Conservation (phyloP, 2,329 filamentous ascomycete genomes). For the Trichoderma sp. region DNA sequence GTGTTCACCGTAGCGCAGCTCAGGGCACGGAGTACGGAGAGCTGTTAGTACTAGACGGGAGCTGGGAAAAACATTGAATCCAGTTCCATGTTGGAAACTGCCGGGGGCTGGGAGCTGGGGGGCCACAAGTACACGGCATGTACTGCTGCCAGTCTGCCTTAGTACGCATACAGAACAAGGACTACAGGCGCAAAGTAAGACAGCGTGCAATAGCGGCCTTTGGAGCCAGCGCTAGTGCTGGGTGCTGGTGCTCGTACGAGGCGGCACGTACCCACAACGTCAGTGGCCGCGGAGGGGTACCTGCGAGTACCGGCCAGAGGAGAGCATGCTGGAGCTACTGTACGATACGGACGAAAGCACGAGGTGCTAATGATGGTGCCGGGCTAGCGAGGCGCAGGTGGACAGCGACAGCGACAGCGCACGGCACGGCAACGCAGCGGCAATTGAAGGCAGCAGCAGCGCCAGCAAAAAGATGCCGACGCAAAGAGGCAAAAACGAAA, state of each 20-base stretch:
- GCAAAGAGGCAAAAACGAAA: not conserved
- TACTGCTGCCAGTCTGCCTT: not conserved
- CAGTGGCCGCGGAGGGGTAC: not conserved
- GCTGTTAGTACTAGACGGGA: conserved; percentile 6
- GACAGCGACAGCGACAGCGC: not conserved
- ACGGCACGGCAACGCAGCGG: not conserved
- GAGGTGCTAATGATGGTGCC: not conserved
- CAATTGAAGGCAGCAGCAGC: not conserved
- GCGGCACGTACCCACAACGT: not conserved
- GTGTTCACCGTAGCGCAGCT: conserved; percentile 25
- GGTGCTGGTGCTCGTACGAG: not conserved
- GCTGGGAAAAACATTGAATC: conserved; percentile 6
- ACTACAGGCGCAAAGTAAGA: not conserved
- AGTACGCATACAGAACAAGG: not conserved
- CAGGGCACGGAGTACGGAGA: conserved; percentile 24
- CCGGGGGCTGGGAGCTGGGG: conserved; percentile 15
- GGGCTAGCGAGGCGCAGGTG: not conserved
- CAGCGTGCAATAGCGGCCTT: not conserved
- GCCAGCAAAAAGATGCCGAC: not conserved
- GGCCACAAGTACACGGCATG: not conserved
- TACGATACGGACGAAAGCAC: not conserved
- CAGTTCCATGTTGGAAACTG: conserved; percentile 1
- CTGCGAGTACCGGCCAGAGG: not conserved
- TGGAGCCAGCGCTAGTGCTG: not conserved
- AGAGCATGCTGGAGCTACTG: not conserved